phyloP scores from a whole-genome alignment of 2,329 filamentous ascomycete species.

The Parascedosporium putredinis region DNA sequence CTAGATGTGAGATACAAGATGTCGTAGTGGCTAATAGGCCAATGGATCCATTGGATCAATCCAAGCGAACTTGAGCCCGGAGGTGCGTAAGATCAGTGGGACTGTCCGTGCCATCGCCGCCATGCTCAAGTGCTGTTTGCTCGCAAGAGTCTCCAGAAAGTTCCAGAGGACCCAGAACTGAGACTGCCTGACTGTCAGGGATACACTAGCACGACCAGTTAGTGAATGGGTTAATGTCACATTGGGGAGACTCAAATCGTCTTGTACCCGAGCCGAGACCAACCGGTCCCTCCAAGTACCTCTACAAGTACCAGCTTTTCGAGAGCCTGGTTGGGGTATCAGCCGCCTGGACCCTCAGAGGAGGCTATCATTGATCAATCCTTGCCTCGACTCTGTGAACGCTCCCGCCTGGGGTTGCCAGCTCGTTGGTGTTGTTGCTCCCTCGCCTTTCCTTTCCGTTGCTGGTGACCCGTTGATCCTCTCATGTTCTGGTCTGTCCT shows the following conservation, averaged over 20 bases:
- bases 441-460: no score
- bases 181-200: background rate
- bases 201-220: background rate
- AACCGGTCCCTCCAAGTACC: background rate
- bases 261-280: background rate
- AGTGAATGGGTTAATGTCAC: background rate
- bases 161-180: background rate
- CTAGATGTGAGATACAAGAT: no score
- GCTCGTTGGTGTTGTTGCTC: no score
- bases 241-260: background rate
- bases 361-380: no score
- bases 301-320: background rate
- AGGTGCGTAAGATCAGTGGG: no score
- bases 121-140: background rate
- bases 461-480: no score
- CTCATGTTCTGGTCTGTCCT: no score
- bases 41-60: no score
- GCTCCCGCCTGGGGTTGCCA: no score
- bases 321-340: background rate
- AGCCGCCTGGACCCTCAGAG: background rate
- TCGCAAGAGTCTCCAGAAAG: background rate
- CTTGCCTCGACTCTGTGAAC: no score
- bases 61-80: no score
- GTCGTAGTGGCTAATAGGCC: no score
- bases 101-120: background rate